Evolutionary conservation across 2,329 filamentous ascomycete genomes (phyloP), one percentile per base, ranked within the genome.

Genomic region (Colletotrichum sublineola): DNA sequence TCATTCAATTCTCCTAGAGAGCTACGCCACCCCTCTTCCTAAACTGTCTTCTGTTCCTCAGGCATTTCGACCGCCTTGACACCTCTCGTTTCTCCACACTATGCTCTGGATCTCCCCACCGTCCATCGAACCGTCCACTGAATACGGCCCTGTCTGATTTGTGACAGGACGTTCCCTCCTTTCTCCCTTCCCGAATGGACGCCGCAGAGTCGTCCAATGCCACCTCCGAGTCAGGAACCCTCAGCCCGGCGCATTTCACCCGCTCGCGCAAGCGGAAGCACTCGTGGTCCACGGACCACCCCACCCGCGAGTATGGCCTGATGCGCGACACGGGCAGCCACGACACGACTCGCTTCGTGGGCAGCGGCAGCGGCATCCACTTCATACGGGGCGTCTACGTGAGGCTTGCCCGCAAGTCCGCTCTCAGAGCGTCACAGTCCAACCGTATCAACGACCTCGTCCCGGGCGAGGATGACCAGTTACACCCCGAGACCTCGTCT

Each of bases 361-460:
- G 88, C 5, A 89, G 87, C 63, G 86, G 86, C 20, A 89, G 87
- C 71, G 88, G 88, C 1, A 89, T 90, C n/a, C 84, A 89, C 75
- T 90, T 90, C 75, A 86, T 90, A 44, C 84, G 86, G 7, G 85
- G 85, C 29, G 88, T 90, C 1, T 88, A 88, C 53, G 79, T 84
- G 42, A 83, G 86, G 1, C 81, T 90, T 40, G 79, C 83, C 2
- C 80, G 75, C 44, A 73, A 74, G 42, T 76, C 75, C 5, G 73
- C 73, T 11, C 58, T 71, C 3, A 56, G 73, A 29, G 71, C 66
- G 7, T 67, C 70, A 6, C 63, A 63, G 42, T 40, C 67, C 29
- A 68, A 57, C 46, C 62, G 52, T 62, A 64, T 63, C 66, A 79
- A 78, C 75, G 82, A 83, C 68, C 81, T 88, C 11, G 87, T 90